Percentiles rank a stretch among this genome's conserved stretches.
Evolutionary conservation across 169 alveolate genomes (phyloP).

Genomic region (Plasmodium fragile): DNA sequence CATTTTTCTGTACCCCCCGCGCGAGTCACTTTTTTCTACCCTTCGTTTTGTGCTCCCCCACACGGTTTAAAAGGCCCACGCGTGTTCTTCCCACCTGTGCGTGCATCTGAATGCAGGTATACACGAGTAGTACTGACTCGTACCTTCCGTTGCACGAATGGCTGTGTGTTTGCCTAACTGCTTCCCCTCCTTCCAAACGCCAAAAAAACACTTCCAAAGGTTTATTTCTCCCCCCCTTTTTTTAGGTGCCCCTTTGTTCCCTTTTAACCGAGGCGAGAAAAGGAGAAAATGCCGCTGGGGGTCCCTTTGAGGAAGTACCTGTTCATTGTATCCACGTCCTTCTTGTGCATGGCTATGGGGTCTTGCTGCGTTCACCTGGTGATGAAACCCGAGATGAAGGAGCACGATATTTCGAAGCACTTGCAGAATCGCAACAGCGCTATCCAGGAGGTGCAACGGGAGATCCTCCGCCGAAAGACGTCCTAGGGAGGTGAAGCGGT

Average conservation of each 20-base stretch:
- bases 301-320: slow-evolving; percentile 46
- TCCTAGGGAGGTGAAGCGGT: background rate
- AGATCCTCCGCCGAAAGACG: slow-evolving; percentile 15
- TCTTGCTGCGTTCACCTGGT: slow-evolving; percentile 70
- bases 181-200: background rate
- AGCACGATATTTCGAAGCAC: slow-evolving; percentile 38
- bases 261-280: background rate
- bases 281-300: slow-evolving; percentile 62
- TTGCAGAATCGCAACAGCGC: slow-evolving; percentile 47
- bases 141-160: background rate
- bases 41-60: background rate
- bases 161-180: background rate
- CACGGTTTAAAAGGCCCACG: background rate
- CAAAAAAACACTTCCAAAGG: background rate
- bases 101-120: background rate
- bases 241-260: background rate
- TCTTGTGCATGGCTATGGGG: slow-evolving; percentile 74
- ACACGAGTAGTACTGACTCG: background rate
- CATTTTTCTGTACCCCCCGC: background rate
- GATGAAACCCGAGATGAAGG: slow-evolving; percentile 68
- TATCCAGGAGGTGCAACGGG: slow-evolving; percentile 43
- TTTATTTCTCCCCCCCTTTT: background rate
- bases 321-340: slow-evolving; percentile 65
- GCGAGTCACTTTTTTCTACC: background rate
- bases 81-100: background rate